phyloP scores from a whole-genome alignment of 2,329 filamentous ascomycete genomes.

The Talaromyces sp. region DNA sequence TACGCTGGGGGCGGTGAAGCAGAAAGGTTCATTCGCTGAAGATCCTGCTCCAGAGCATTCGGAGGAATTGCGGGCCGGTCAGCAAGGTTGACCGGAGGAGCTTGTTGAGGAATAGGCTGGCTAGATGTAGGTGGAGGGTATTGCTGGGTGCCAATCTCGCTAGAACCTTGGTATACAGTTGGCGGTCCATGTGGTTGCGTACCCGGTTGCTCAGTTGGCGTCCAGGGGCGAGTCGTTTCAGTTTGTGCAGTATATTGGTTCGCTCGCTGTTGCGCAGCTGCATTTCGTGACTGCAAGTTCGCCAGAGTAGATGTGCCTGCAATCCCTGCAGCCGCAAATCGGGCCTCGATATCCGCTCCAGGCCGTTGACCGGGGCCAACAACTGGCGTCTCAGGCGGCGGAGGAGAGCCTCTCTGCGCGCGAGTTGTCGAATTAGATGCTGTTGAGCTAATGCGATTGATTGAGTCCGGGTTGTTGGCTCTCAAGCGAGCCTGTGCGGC shows the following conservation, averaged over 20 bases:
- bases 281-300: conserved; percentile 69
- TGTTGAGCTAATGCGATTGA: conserved; percentile 69
- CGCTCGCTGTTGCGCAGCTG: conserved; percentile 74
- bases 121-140: conserved; percentile 31
- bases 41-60: conserved; percentile 79
- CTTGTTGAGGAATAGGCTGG: conserved; percentile 23
- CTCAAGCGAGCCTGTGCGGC: conserved; percentile 39
- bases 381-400: conserved; percentile 88
- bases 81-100: conserved; percentile 11
- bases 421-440: conserved; percentile 91
- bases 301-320: conserved; percentile 79
- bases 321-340: conserved; percentile 88
- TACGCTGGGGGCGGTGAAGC: conserved; percentile 94
- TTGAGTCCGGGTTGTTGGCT: conserved; percentile 51
- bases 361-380: conserved; percentile 68
- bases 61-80: conserved; percentile 48
- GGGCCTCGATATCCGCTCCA: conserved; percentile 79
- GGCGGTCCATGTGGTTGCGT: conserved; percentile 84
- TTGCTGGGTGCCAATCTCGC: conserved; percentile 55
- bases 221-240: conserved; percentile 70
- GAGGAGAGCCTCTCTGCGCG: conserved; percentile 87
- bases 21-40: conserved; percentile 74
- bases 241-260: conserved; percentile 68
- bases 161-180: conserved; percentile 83
- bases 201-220: conserved; percentile 85